Conservation (phyloP, 495 filamentous ascomycete species). For the Daldinia concentrica region DNA sequence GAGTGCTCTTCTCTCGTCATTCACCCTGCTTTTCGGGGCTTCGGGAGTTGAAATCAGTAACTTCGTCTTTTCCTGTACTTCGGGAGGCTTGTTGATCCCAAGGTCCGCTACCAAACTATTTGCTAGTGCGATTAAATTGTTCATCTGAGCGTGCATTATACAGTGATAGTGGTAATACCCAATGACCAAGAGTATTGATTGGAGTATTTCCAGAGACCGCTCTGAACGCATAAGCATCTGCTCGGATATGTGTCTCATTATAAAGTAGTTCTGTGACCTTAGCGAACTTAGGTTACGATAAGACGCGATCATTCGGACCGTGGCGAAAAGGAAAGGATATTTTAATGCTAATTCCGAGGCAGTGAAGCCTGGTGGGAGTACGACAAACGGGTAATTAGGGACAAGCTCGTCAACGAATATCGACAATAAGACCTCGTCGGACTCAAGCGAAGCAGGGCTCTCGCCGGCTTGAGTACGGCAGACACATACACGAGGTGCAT, state of each 20-base stretch:
- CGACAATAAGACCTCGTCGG: conserved; percentile 49
- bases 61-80: conserved; percentile 37
- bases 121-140: conserved; percentile 57
- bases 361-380: conserved; percentile 41
- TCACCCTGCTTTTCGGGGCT: conserved; percentile 24
- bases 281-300: conserved; percentile 52
- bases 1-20: conserved; percentile 49
- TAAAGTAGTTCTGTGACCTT: conserved; percentile 47
- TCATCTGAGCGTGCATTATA: conserved; percentile 54
- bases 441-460: conserved; percentile 31
- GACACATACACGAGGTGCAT: conserved; percentile 42
- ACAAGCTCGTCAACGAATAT: conserved; percentile 48
- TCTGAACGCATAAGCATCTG: conserved; percentile 58
- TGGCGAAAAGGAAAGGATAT: conserved; percentile 49
- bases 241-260: conserved; percentile 53
- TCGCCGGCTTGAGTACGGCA: conserved; percentile 38
- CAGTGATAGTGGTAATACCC: conserved; percentile 58
- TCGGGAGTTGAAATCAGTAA: conserved; percentile 34
- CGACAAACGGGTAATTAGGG: conserved; percentile 52
- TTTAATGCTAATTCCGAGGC: conserved; percentile 36
- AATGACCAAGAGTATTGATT: conserved; percentile 58
- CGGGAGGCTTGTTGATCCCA: conserved; percentile 51
- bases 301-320: conserved; percentile 52
- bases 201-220: conserved; percentile 59
- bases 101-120: conserved; percentile 57